Conservation (phyloP, 768 basidiomycete species). For the Stropharia rugosoannulata region DNA sequence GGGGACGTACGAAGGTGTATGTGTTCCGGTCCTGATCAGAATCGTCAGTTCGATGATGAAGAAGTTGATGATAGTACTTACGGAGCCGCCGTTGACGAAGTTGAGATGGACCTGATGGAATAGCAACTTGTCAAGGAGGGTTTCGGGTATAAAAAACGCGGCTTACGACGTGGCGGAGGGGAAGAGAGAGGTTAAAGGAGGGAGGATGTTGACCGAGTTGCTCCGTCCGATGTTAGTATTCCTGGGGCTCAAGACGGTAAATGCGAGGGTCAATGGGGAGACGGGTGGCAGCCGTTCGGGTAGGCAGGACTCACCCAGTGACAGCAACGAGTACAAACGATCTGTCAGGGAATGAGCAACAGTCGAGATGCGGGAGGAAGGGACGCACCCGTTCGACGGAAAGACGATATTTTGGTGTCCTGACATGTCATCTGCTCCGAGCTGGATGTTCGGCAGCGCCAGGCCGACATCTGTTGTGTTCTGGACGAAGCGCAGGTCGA, state of each 20-base stretch:
- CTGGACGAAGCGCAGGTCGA: constrained; percentile 4
- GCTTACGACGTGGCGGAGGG: constrained; percentile 1
- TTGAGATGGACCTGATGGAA: neutral
- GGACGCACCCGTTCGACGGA: constrained; percentile 17
- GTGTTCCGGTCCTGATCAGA: neutral
- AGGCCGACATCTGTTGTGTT: constrained; percentile 15
- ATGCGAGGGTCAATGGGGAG: neutral
- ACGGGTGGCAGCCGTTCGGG: neutral
- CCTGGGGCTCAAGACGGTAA: constrained; percentile 12
- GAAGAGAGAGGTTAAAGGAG: too few relatives aligned
- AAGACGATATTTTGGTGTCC: constrained; percentile 14
- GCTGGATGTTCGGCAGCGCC: constrained; percentile 12
- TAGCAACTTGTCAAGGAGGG: neutral
- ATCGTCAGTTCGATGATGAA: neutral
- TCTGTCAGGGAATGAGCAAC: constrained; percentile 4
- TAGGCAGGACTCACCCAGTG: constrained; percentile 13
- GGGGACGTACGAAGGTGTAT: neutral
- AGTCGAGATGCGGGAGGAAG: too few relatives aligned
- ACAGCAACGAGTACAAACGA: constrained; percentile 15
- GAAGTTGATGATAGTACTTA: neutral
- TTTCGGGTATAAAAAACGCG: neutral
- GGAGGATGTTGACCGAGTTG: constrained; percentile 10
- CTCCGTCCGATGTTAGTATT: constrained; percentile 17
- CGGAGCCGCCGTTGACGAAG: neutral
- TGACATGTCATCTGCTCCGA: neutral